Base-by-base conservation (phyloP, 768 basidiomycete species). In the Phylloporus arenicola region DNA sequence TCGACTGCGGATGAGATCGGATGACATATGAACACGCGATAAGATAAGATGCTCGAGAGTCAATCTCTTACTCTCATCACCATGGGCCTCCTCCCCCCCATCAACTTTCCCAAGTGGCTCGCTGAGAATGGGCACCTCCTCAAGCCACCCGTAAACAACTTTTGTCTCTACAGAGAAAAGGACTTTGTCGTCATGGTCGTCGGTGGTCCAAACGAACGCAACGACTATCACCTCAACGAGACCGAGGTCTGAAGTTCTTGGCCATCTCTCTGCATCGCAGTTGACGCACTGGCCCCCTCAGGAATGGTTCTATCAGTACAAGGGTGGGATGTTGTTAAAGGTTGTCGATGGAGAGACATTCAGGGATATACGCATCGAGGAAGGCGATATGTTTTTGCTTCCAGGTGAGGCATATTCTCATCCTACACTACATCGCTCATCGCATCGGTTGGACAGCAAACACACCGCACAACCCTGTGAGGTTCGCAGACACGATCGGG, bases 241-340 rank as follows among this genome's bases (percentile, higher is more conserved):
- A 97, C 94, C 1, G 92, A 96, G 77, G 88, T 86, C 43, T 40
- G 73, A 53, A 16, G 2, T 29, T 8, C 25, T 22, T 12, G 5
- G 2, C 14, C 14, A 3, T 25, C 14, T 55, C 29, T 29, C 22
- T 31, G 11, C 3, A 17, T 34, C 6, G 3, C 25, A 5, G 13
- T 27, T 54, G 45, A 58, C 4, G 6, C 14, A 30, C 14, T 39
- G 4, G 35, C 16, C 6, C 39, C 35, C 38, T 11, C 14, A 92
- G 87, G 95, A 98, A 70, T 97, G 93, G 94, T 98, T 97, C 69
- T 97, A 93, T 69, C 95, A 99, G 64, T 77, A 94, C 73, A 92
- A 93, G 67, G 95, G 95, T 3, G 82, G 78, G 2, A 97, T 98
- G 93, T 72, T 91, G 2, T 75, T 99, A 19, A 83, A 88, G 52